phyloP scores from a whole-genome alignment of 441 rosid species.

The Euphorbia celastroides region DNA sequence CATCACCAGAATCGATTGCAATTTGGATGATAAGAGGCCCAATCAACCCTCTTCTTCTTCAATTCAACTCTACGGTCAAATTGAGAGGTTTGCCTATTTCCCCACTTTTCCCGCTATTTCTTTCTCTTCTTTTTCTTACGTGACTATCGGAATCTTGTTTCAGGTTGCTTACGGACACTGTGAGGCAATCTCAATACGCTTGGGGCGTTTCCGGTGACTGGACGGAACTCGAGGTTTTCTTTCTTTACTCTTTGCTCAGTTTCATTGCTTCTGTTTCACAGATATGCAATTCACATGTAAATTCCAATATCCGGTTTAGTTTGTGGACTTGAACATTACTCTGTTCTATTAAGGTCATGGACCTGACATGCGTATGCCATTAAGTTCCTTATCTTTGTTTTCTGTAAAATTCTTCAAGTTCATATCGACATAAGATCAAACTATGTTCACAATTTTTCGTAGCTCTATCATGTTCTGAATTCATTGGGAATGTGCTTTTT shows the following conservation, averaged over 20 bases:
- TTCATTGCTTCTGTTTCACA: neutral
- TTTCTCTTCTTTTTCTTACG: neutral
- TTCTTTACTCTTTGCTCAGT: no score
- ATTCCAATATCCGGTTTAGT: neutral
- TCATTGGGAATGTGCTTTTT: neutral
- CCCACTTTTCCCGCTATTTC: neutral
- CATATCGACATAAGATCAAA: neutral
- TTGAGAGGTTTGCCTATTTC: slow-evolving; percentile 53
- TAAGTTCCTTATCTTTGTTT: neutral
- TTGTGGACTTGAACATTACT: neutral
- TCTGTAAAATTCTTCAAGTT: neutral
- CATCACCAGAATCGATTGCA: slow-evolving; percentile 28
- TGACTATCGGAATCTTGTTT: neutral
- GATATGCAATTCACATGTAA: neutral
- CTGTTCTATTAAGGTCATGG: neutral
- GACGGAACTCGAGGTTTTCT: slow-evolving; percentile 63
- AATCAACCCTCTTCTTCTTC: slow-evolving; percentile 32
- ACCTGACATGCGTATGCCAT: neutral
- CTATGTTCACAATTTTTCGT: no score
- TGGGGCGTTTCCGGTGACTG: slow-evolving; percentile 60
- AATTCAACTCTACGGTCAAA: slow-evolving; percentile 66
- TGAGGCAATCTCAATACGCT: slow-evolving; percentile 55
- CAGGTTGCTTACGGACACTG: slow-evolving; percentile 78
- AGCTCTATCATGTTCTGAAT: neutral
- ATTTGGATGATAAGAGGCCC: slow-evolving; percentile 37